Base-by-base conservation (phyloP, 768 basidiomycete genomes). In the Pleurotus cornucopiae region DNA sequence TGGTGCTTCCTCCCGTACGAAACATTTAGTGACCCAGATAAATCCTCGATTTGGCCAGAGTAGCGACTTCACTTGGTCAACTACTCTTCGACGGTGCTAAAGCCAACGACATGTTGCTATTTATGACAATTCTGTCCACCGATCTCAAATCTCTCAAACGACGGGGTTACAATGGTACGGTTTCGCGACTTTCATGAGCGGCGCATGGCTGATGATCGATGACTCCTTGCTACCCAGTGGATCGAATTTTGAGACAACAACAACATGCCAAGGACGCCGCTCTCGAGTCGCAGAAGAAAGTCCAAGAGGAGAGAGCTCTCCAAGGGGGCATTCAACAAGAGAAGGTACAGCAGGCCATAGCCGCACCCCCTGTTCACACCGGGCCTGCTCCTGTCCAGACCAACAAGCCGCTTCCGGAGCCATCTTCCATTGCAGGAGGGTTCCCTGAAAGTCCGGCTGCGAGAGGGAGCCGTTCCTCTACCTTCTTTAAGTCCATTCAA, bases 51-150 rank as follows among this genome's bases (percentile, higher is more conserved):
- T 39, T 60, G n/a, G 21, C 2, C 48, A 95, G 94, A 69, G 86
- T 98, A 12, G 88, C 96, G 0, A 86, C 85, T 0, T 88, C 90
- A 1, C 73, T 98, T 26, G 93, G 91, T 67, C 84, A 85, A 14
- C 67, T 89, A 5, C 69, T 97, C 26, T 91, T 98, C 60, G 82
- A 88, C 55, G 78, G 82, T 6, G 85, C 85, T 2, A 88, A 89
- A 68, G 82, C 86, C 21, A 92, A 94, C 64, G 96, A 99, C 66
- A 83, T 90, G 0, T 75, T 99, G 5, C 67, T 98, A 6, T 88
- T 98, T 61, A 90, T 92, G 83, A 97, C 94, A 0, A 92, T 99
- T 53, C 77, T 99, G 14, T 92, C 93, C 0, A 98, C 95, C 0
- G 92, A 95, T 60, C 71, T 98, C 40, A 81, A 84, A 57, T 84